Percentiles rank a stretch among this genome's conserved stretches.
phyloP scores from a whole-genome alignment of 2,329 filamentous ascomycete species.

The Phoma sp. region DNA sequence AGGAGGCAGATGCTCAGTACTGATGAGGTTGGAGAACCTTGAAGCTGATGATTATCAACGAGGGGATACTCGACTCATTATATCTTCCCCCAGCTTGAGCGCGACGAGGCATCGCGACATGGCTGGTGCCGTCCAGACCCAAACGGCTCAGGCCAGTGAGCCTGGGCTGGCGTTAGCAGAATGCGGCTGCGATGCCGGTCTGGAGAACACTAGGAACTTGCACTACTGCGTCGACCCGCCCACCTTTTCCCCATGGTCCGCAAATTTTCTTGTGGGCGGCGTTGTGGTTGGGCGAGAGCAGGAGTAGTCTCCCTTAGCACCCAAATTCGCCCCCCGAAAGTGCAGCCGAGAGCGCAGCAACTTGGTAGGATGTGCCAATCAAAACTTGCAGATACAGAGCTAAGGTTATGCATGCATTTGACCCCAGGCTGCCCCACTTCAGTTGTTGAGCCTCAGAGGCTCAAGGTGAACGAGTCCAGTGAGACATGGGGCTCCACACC shows the following conservation, averaged over 20 bases:
- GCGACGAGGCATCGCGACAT: slow-evolving; percentile 22
- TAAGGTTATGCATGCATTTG: slow-evolving; percentile 9
- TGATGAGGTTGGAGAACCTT: slow-evolving; percentile 24
- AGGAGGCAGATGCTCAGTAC: slow-evolving; percentile 18
- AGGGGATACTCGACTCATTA: slow-evolving; percentile 23
- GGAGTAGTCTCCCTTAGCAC: slow-evolving; percentile 11
- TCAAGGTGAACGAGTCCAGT: slow-evolving; percentile 18
- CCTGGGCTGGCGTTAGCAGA: slow-evolving; percentile 25
- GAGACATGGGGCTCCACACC: slow-evolving; percentile 23
- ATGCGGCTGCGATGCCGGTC: slow-evolving; percentile 14
- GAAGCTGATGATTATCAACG: slow-evolving; percentile 27
- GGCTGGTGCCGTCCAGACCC: slow-evolving; percentile 34
- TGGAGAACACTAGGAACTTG: slow-evolving; percentile 16
- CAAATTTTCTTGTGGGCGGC: slow-evolving; percentile 18
- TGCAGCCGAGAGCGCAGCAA: slow-evolving; percentile 21
- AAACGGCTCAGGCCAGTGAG: slow-evolving; percentile 21
- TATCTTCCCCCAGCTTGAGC: slow-evolving; percentile 25
- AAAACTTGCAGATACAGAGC: not conserved
- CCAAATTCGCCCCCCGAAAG: slow-evolving; percentile 23
- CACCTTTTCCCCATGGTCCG: slow-evolving; percentile 22
- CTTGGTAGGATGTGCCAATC: slow-evolving; percentile 20
- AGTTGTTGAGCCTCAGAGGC: slow-evolving; percentile 34
- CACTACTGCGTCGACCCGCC: slow-evolving; percentile 25
- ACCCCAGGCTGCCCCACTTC: slow-evolving; percentile 24
- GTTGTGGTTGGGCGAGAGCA: slow-evolving; percentile 20